Evolutionary conservation across 768 basidiomycete genomes (phyloP), one percentile per base, ranked within the genome.

Genomic region (Boletus insuetus): DNA sequence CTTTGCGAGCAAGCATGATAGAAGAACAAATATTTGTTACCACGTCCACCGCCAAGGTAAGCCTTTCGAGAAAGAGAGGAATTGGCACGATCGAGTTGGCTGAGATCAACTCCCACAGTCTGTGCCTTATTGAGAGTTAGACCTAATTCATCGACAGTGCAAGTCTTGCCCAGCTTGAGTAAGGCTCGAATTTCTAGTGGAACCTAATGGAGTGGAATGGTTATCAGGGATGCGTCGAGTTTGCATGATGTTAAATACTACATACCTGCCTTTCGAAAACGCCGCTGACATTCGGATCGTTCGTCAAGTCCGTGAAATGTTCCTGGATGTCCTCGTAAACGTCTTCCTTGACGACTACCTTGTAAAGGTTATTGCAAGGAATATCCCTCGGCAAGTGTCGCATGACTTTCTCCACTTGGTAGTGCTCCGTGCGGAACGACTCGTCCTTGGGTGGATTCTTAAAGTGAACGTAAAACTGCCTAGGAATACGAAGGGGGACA

Each of bases 381-480:
- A 84, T 79, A 60, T 87, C 87, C 48, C 92, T 81, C 3, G 96
- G 97, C 34, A 98, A 71, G 55, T 83, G 87, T 17, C 89, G 79
- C 2, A 82, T 81, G 13, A 94, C 88, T 55, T 87, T 84, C 57
- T 91, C 86, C 57, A 77, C 77, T 14, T 82, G 70, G 67, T 96
- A 96, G 61, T 80, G 76, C 38, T 86, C 82, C 3, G 81, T 75
- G 34, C 77, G 82, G 72, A 95, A 95, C 26, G 86, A 72, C 3
- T 78, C 79, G n/a, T 81, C 75, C n/a, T 76, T 78, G 0, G 86
- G 78, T 0, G 85, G 77, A 20, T 79, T 81, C 69, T 94, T 87
- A 53, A 96, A 78, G 66, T 98, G 95, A 55, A 98, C 78, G 71
- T 96, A 98, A 71, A 98, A 97, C 64, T 95, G 86, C 35, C 96